These are phyloP conservation scores for Euclidium syriacum DNA, from an alignment of 345 rosid species.

Conservation along the genomic window DNA sequence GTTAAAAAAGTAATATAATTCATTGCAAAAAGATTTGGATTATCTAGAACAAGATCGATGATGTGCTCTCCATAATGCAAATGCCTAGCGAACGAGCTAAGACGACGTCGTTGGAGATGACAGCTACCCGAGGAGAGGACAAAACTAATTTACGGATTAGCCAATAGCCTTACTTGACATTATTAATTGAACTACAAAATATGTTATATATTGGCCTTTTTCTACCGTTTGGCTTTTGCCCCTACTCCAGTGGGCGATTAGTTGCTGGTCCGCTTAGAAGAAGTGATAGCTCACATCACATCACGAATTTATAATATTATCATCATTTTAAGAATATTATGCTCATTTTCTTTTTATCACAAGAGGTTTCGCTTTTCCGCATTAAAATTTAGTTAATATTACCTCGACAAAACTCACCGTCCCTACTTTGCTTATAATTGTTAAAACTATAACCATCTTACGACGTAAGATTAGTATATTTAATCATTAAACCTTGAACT, in stretches of 20 bases:
- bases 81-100: no score
- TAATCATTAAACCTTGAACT: not conserved
- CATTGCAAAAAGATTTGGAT: no score
- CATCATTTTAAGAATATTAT: constrained; percentile 1
- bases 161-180: not conserved
- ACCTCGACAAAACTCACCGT: not conserved
- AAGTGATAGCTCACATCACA: constrained; percentile 16
- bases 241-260: constrained; percentile 16
- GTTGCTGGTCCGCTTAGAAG: constrained; percentile 14
- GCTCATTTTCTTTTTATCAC: constrained; percentile 6
- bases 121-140: no score
- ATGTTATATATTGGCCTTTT: not conserved
- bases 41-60: no score
- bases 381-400: not conserved
- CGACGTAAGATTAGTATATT: not conserved
- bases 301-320: constrained; percentile 16
- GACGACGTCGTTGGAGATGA: no score
- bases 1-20: no score
- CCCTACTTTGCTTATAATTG: not conserved
- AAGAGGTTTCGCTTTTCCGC: constrained; percentile 7
- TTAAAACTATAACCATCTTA: not conserved
- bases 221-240: constrained; percentile 18
- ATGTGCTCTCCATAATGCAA: no score
- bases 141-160: not conserved
- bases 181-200: not conserved